Base-by-base conservation (phyloP, 2,329 filamentous ascomycete genomes). In the Lachnellula suecica region DNA sequence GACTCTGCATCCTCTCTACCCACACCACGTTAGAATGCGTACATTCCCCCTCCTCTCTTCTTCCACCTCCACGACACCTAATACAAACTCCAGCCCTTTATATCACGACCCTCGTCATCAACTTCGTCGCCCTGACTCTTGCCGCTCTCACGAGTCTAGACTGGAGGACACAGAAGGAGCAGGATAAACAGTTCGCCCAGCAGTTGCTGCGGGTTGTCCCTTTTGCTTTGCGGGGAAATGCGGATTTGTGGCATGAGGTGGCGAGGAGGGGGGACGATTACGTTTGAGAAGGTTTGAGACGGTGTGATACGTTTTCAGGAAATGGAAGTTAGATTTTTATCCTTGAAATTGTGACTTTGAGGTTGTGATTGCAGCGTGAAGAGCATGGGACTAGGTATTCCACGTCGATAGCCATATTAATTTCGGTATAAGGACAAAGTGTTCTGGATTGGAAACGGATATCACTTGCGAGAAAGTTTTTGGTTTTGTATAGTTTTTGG, bases 101-200 rank as follows among this genome's bases (percentile, higher is more conserved):
- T 24, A 51, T 65, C 10, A 42, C 62, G 6, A 49, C 56, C 2
- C 59, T 65, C 11, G 42, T 62, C 2, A 51, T 65, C 22, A 65
- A 65, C 38, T 51, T 44, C 11, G 17, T 63, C 20, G 61, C 59
- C 0, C 51, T 65, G 2, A 38, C 54, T 2, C 48, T 65, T 0
- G 59, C 61, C 0, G 62, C 63, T 0, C 53, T 63, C 13, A 65
- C 63, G 0, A 60, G 56, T 34, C 42, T 65, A 15, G 63, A 65
- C 42, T 65, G 61, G 62, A 56, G 60, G 40, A 55, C 40, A 5
- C 31, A 63, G 25, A 38, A 47, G 4, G 62, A 57, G n/a, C 51
- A 58, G 46, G 59, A 65, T 35, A 40, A 48, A 10, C 44, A 53
- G 2, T 65, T 65, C 51, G 60, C 60, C 4, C 46, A 51, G 45